phyloP scores from a whole-genome alignment of 176 grass and related monocot species.

The Pharus latifolius region DNA sequence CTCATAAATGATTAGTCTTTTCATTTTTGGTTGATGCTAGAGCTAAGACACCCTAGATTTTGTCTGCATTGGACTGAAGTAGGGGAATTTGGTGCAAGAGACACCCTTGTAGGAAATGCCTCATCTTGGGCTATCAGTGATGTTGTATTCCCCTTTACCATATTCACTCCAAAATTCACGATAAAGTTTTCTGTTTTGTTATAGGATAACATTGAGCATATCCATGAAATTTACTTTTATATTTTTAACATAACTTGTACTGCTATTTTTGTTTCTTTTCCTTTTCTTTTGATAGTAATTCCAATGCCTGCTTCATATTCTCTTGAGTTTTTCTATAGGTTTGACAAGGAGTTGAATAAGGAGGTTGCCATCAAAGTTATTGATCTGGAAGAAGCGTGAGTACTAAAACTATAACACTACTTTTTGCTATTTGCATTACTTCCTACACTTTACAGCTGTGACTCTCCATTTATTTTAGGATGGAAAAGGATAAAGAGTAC shows the following conservation, averaged over 20 bases:
- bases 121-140: not conserved
- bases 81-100: not conserved
- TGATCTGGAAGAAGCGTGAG: constrained; percentile 98
- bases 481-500: not conserved
- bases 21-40: not conserved
- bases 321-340: constrained; percentile 34
- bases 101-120: not conserved
- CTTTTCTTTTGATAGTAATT: not conserved
- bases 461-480: not conserved
- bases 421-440: not conserved
- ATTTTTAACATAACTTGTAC: not conserved
- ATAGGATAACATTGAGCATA: not conserved
- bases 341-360: constrained; percentile 83
- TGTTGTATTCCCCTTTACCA: too few species aligned
- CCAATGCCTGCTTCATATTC: not conserved
- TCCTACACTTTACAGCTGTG: constrained; percentile 7
- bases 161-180: too few species aligned
- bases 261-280: not conserved
- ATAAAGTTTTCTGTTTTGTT: too few species aligned
- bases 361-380: constrained; percentile 99
- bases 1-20: not conserved
- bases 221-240: not conserved
- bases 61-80: not conserved
- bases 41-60: not conserved
- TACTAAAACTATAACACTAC: not conserved